These are phyloP conservation scores for Aureobasidium namibiae DNA, from an alignment of 2,329 filamentous ascomycete species.

Conservation along the genomic window DNA sequence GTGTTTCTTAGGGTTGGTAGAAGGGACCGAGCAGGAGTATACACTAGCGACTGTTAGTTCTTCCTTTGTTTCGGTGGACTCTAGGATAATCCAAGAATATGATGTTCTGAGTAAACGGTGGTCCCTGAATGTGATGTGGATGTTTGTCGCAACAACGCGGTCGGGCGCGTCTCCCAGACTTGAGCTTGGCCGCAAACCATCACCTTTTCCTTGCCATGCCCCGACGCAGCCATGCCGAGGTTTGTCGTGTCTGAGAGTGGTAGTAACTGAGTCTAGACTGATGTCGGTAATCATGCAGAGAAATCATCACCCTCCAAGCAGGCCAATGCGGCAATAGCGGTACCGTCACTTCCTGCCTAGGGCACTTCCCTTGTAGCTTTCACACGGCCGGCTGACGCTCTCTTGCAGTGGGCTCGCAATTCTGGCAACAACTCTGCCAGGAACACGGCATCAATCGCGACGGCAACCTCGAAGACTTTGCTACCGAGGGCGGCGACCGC, in stretches of 20 bases:
- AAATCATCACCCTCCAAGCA: conserved; percentile 98
- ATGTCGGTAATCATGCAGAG: conserved; percentile 46
- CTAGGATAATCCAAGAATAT: neutral
- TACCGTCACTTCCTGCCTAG: too few species aligned
- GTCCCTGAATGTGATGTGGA: too few species aligned
- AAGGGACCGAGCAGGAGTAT: neutral
- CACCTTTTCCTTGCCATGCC: neutral
- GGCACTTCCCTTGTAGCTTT: neutral
- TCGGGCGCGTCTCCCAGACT: conserved; percentile 3
- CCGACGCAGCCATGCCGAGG: conserved; percentile 8
- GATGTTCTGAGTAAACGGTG: too few species aligned
- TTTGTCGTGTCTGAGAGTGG: neutral
- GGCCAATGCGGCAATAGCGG: conserved; percentile 99
- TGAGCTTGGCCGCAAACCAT: neutral
- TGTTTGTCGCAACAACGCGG: conserved; percentile 2
- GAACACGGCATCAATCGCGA: conserved; percentile 98
- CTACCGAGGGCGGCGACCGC: conserved; percentile 91
- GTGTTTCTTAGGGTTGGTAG: neutral
- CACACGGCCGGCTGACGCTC: conserved; percentile 23
- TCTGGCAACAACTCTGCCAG: conserved; percentile 97
- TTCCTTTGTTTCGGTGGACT: neutral
- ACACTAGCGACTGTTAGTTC: neutral
- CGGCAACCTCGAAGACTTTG: conserved; percentile 95
- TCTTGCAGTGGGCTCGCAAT: conserved; percentile 77
- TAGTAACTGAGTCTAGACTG: neutral